Percentiles rank a stretch among this genome's conserved stretches.
Evolutionary conservation across 768 basidiomycete species (phyloP).

Genomic region (Dictyophora rubrovolvata): DNA sequence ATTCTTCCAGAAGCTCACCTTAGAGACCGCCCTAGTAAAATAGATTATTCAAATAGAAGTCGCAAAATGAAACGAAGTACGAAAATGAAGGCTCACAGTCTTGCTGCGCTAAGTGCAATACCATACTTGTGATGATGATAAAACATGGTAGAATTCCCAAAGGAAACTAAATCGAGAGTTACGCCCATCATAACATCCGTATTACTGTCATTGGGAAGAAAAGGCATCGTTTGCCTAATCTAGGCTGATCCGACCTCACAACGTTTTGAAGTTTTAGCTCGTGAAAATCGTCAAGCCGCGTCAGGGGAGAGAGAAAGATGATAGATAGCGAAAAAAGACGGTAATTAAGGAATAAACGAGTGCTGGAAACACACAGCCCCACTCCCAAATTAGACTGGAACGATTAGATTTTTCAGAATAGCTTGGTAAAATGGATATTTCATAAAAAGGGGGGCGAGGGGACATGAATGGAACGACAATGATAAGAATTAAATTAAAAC

Average conservation of each 20-base stretch:
- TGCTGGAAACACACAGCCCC: too few relatives aligned
- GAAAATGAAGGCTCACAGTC: neutral
- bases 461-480: neutral
- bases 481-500: neutral
- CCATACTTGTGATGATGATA: neutral
- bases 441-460: neutral
- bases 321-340: too few relatives aligned
- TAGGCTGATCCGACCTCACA: too few relatives aligned
- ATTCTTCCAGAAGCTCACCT: neutral
- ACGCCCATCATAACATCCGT: too few relatives aligned
- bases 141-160: neutral
- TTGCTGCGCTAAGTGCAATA: neutral
- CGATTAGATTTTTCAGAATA: neutral
- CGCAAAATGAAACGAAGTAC: neutral
- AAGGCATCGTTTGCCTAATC: too few relatives aligned
- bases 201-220: too few relatives aligned
- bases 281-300: too few relatives aligned
- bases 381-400: too few relatives aligned
- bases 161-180: too few relatives aligned
- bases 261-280: too few relatives aligned
- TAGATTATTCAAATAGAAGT: neutral
- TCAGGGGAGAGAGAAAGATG: too few relatives aligned
- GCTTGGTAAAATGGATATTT: neutral
- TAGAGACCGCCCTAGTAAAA: neutral
- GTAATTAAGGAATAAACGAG: too few relatives aligned